A percentile compares a stretch with the other conserved stretches of the same genome.
Evolutionary conservation across 1,139 yeast species (phyloP).

Genomic region (Geotrichum histeridarum): DNA sequence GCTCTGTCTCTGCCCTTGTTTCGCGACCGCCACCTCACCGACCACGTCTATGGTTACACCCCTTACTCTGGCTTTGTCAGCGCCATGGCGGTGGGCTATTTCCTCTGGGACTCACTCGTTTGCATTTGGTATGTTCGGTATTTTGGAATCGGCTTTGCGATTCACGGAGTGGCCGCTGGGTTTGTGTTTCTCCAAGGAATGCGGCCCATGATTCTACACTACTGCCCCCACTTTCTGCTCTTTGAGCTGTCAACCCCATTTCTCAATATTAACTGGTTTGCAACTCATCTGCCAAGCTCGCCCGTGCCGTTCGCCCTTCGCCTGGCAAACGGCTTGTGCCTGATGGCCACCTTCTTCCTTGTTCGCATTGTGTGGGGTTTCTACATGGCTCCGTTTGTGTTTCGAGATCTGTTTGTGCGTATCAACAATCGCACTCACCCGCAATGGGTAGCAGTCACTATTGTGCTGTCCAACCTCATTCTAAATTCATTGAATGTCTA

Average conservation of each 20-base stretch:
- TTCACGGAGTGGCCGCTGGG: constrained; percentile 82
- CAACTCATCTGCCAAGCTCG: constrained; percentile 53
- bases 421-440: constrained; percentile 36
- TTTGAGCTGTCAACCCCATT: constrained; percentile 96
- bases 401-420: constrained; percentile 24
- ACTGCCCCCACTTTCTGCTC: constrained; percentile 75
- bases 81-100: constrained; percentile 75
- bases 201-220: constrained; percentile 74
- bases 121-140: constrained; percentile 55
- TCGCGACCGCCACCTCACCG: constrained; percentile 51
- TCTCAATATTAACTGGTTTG: constrained; percentile 86
- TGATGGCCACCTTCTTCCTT: constrained; percentile 65
- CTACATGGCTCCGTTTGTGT: constrained; percentile 56
- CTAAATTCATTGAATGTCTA: constrained; percentile 60
- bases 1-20: constrained; percentile 54
- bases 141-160: constrained; percentile 76
- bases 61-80: constrained; percentile 70
- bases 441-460: constrained; percentile 44
- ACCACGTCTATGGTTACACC: constrained; percentile 52
- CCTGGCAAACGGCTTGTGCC: constrained; percentile 58
- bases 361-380: constrained; percentile 87
- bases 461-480: constrained; percentile 57
- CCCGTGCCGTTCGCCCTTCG: constrained; percentile 35
- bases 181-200: constrained; percentile 61
- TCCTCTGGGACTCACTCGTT: constrained; percentile 77